Evolutionary conservation across 805 yeast species (phyloP).

Genomic region (Komagataella pseudopastoris): DNA sequence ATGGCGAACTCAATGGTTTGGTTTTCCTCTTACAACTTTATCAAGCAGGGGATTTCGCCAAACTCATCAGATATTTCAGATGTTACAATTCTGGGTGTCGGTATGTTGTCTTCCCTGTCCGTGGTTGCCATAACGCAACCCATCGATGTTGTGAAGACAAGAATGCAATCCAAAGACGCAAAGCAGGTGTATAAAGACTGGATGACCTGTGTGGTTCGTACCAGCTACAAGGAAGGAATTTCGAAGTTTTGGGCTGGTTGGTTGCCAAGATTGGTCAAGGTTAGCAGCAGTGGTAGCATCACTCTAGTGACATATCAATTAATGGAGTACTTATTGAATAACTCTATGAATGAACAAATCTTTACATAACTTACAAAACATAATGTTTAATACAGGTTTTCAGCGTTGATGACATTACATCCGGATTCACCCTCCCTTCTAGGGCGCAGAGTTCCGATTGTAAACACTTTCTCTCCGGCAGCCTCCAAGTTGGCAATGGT

Average conservation of each 20-base stretch:
- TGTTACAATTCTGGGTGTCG: slow-evolving; percentile 24
- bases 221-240: slow-evolving; percentile 31
- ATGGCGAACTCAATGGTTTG: slow-evolving; percentile 67
- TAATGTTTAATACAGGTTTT: slow-evolving; percentile 22
- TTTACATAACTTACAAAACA: slow-evolving; percentile 8
- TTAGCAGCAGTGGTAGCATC: slow-evolving; percentile 58
- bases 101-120: slow-evolving; percentile 54
- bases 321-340: slow-evolving; percentile 31
- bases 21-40: slow-evolving; percentile 68
- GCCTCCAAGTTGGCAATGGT: slow-evolving; percentile 38
- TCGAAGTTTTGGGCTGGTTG: slow-evolving; percentile 43
- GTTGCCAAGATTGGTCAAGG: slow-evolving; percentile 57
- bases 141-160: slow-evolving; percentile 72
- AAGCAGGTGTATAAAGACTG: slow-evolving; percentile 44
- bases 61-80: slow-evolving; percentile 26
- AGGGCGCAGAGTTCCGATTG: slow-evolving; percentile 45
- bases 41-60: slow-evolving; percentile 60
- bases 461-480: slow-evolving; percentile 66
- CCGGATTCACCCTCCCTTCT: slow-evolving; percentile 36
- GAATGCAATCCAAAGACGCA: slow-evolving; percentile 73
- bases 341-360: slow-evolving; percentile 22
- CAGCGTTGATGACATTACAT: slow-evolving; percentile 42
- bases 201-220: slow-evolving; percentile 36
- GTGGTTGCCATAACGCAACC: slow-evolving; percentile 81
- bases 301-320: slow-evolving; percentile 50